phyloP scores from a whole-genome alignment of 768 basidiomycete species.

The Amanita pallidorosea region DNA sequence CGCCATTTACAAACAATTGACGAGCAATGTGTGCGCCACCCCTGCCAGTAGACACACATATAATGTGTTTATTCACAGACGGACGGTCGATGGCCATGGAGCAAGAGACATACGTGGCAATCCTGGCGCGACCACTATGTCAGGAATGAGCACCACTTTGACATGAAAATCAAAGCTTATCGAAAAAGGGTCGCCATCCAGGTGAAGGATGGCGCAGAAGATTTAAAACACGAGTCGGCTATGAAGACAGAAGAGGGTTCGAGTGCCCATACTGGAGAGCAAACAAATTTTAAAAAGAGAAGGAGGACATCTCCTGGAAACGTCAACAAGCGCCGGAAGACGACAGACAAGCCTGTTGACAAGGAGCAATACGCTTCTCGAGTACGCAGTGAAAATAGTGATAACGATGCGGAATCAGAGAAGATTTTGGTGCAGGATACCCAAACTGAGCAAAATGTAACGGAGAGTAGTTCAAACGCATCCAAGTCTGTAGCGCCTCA shows the following conservation, averaged over 20 bases:
- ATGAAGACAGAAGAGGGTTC: neutral
- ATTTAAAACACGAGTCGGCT: neutral
- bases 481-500: neutral
- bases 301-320: slow-evolving; percentile 4
- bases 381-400: too few species aligned
- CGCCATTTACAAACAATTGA: slow-evolving; percentile 29
- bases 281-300: neutral
- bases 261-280: neutral
- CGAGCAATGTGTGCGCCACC: slow-evolving; percentile 30
- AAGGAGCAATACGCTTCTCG: neutral
- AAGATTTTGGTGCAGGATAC: neutral
- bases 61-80: slow-evolving; percentile 16
- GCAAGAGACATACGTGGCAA: slow-evolving; percentile 39
- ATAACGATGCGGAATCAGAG: neutral
- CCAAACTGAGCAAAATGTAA: neutral
- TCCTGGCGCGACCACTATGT: slow-evolving; percentile 58
- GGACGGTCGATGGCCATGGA: slow-evolving; percentile 37
- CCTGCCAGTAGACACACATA: neutral
- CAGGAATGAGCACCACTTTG: slow-evolving; percentile 30
- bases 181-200: slow-evolving; percentile 17
- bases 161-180: slow-evolving; percentile 29
- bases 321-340: neutral
- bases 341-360: neutral
- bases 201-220: slow-evolving; percentile 7
- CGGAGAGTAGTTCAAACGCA: neutral